Evolutionary conservation across 257 asterid species (phyloP).

Genomic region (Marsdenia floribunda): DNA sequence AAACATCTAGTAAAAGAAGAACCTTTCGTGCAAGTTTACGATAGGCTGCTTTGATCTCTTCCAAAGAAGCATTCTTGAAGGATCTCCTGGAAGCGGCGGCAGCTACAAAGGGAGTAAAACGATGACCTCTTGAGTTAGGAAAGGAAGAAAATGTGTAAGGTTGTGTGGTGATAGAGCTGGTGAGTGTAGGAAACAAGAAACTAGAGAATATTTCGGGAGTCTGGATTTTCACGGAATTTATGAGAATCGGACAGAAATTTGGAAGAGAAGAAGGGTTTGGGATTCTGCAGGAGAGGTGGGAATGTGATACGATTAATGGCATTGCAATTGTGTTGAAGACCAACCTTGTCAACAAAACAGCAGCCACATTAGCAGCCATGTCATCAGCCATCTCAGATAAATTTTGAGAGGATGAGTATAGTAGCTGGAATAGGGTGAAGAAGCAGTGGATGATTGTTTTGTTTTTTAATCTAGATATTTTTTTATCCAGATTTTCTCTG

Average conservation of each 20-base stretch:
- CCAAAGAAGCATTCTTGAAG: slow-evolving; percentile 67
- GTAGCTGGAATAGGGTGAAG: too few species aligned
- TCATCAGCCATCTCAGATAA: too few species aligned
- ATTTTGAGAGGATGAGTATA: too few species aligned
- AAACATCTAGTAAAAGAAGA: not conserved
- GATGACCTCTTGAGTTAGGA: slow-evolving; percentile 32
- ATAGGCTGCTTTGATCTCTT: slow-evolving; percentile 77
- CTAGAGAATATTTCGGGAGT: slow-evolving; percentile 15
- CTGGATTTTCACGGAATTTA: slow-evolving; percentile 11
- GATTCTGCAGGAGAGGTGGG: slow-evolving; percentile 5
- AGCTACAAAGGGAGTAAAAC: slow-evolving; percentile 34
- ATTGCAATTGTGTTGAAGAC: slow-evolving; percentile 23
- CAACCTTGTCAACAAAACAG: too few species aligned
- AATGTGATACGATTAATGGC: slow-evolving; percentile 10
- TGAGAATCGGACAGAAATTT: not conserved
- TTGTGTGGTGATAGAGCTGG: slow-evolving; percentile 6
- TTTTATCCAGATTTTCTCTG: too few species aligned
- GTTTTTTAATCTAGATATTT: too few species aligned
- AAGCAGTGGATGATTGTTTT: too few species aligned
- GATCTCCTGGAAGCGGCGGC: slow-evolving; percentile 34
- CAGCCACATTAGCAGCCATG: too few species aligned
- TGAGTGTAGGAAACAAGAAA: not conserved
- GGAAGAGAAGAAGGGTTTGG: slow-evolving; percentile 3
- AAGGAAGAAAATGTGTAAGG: slow-evolving; percentile 19
- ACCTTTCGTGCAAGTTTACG: slow-evolving; percentile 98